Percentiles rank a stretch among this genome's conserved stretches.
Conservation (phyloP, 371 early-diverging fungal species). For the Lichtheimia ornata region DNA sequence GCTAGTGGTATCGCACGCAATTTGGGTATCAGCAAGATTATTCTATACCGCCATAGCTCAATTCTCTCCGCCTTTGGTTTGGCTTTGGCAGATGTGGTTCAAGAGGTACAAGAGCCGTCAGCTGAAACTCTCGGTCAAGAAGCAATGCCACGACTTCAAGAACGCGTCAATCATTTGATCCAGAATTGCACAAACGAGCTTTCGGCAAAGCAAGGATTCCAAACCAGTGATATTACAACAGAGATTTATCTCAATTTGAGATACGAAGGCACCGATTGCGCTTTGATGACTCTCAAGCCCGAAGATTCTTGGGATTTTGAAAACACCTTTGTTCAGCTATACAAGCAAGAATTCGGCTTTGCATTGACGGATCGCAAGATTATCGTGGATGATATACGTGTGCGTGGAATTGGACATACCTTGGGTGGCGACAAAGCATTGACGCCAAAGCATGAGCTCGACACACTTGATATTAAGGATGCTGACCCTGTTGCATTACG, state of each 20-base stretch:
- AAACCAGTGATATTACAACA: constrained; percentile 45
- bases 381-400: constrained; percentile 90
- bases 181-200: constrained; percentile 48
- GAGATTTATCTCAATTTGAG: constrained; percentile 87
- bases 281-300: constrained; percentile 87
- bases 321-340: constrained; percentile 62
- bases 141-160: constrained; percentile 44
- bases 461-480: constrained; percentile 25
- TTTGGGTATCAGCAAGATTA: constrained; percentile 81
- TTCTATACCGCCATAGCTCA: constrained; percentile 86
- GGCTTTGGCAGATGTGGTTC: constrained; percentile 88
- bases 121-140: constrained; percentile 36
- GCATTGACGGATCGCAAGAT: constrained; percentile 77
- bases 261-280: constrained; percentile 94
- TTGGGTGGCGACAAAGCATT: constrained; percentile 27
- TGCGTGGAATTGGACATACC: constrained; percentile 82
- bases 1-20: constrained; percentile 93
- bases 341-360: constrained; percentile 94
- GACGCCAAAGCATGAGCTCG: constrained; percentile 47
- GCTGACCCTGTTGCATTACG: constrained; percentile 27
- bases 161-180: constrained; percentile 53
- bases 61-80: constrained; percentile 95
- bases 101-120: constrained; percentile 89
- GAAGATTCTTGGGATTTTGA: constrained; percentile 59
- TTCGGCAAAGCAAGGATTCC: constrained; percentile 68